phyloP scores from a whole-genome alignment of 1,284 basidiomycete species.

The Microbotryum intermedium region DNA sequence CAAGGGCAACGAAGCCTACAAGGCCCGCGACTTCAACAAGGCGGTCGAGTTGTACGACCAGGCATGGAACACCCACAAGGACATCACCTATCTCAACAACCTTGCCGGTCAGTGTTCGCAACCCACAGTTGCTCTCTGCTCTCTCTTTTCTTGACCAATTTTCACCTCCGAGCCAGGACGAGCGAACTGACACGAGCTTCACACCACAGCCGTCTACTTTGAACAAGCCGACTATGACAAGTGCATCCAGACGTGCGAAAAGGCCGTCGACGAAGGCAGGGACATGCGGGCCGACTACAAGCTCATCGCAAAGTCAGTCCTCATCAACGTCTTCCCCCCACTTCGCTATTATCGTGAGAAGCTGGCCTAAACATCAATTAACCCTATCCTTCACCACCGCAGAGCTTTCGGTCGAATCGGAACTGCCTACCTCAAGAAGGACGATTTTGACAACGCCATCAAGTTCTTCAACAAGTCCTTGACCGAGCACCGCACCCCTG shows the following conservation, averaged over 20 bases:
- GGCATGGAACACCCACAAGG: slow-evolving; percentile 89
- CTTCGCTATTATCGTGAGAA: neutral
- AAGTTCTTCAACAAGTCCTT: slow-evolving; percentile 77
- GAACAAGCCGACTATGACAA: slow-evolving; percentile 87
- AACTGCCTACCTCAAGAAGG: slow-evolving; percentile 72
- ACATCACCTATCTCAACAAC: slow-evolving; percentile 89
- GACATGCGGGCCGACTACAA: slow-evolving; percentile 50
- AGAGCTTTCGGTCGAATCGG: slow-evolving; percentile 84
- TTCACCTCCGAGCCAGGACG: neutral
- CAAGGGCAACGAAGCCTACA: slow-evolving; percentile 73
- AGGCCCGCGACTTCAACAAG: slow-evolving; percentile 45
- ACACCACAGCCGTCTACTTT: slow-evolving; percentile 67
- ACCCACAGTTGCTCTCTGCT: neutral
- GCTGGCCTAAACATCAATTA: neutral
- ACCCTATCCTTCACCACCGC: slow-evolving; percentile 24
- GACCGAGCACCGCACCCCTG: slow-evolving; percentile 92
- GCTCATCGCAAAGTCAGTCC: slow-evolving; percentile 47
- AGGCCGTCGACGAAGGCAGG: slow-evolving; percentile 90
- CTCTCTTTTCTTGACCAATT: neutral
- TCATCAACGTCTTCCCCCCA: neutral
- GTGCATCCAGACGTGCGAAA: slow-evolving; percentile 83
- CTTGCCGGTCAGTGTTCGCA: slow-evolving; percentile 61
- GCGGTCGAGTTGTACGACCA: slow-evolving; percentile 46
- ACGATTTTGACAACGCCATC: slow-evolving; percentile 68
- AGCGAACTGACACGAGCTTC: slow-evolving; percentile 2